Evolutionary conservation across 2,329 filamentous ascomycete species (phyloP).

Genomic region (Sphaerulina vaccinii): DNA sequence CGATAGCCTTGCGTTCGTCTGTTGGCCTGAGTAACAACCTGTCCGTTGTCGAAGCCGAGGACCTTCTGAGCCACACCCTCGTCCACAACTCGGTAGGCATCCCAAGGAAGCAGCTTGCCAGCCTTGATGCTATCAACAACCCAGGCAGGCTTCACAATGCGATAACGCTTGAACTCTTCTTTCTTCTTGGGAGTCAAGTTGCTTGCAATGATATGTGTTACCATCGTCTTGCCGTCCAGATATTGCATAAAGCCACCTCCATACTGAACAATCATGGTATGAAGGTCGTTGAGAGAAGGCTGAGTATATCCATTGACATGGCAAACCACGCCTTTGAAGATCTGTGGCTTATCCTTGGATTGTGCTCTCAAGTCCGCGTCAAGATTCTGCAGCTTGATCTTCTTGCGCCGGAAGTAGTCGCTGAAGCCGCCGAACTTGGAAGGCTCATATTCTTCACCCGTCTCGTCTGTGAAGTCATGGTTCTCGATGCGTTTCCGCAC

Average conservation of each 20-base stretch:
- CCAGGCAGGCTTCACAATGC: slow-evolving; percentile 94
- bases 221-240: slow-evolving; percentile 87
- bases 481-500: slow-evolving; percentile 64
- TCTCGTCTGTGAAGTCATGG: slow-evolving; percentile 68
- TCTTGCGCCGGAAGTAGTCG: slow-evolving; percentile 94
- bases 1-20: slow-evolving; percentile 65
- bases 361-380: slow-evolving; percentile 76
- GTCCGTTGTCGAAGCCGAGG: slow-evolving; percentile 62
- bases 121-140: slow-evolving; percentile 83
- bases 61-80: slow-evolving; percentile 81
- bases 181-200: slow-evolving; percentile 88
- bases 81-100: slow-evolving; percentile 77
- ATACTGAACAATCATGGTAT: slow-evolving; percentile 82
- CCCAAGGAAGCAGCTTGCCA: slow-evolving; percentile 81
- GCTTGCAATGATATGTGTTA: slow-evolving; percentile 90
- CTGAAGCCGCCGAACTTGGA: slow-evolving; percentile 85
- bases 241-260: slow-evolving; percentile 96
- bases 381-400: slow-evolving; percentile 93
- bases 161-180: slow-evolving; percentile 81
- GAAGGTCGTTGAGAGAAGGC: slow-evolving; percentile 84
- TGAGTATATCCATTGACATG: slow-evolving; percentile 97
- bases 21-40: slow-evolving; percentile 65
- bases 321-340: slow-evolving; percentile 87
- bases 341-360: slow-evolving; percentile 68
- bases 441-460: slow-evolving; percentile 84